Percentiles rank a stretch among this genome's conserved stretches.
Evolutionary conservation across 805 yeast species (phyloP).

Genomic region (Candida namnaoensis): DNA sequence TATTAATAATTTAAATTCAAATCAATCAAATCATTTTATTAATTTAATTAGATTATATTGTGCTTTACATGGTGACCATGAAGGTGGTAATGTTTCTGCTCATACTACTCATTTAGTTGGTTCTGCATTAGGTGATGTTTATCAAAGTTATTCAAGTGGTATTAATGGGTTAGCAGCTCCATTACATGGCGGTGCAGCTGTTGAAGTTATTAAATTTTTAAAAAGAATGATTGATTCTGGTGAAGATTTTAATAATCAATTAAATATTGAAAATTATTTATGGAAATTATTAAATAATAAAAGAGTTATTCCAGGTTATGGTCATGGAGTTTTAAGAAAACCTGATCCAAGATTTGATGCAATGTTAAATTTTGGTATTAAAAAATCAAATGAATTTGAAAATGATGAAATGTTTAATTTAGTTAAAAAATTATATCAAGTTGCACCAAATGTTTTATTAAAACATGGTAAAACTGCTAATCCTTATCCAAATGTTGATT

Average conservation of each 20-base stretch:
- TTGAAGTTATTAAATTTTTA: slow-evolving; percentile 80
- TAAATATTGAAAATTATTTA: slow-evolving; percentile 63
- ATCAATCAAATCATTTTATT: slow-evolving; percentile 55
- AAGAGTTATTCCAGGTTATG: slow-evolving; percentile 85
- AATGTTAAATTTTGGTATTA: slow-evolving; percentile 73
- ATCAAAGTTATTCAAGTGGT: slow-evolving; percentile 73
- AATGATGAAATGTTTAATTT: slow-evolving; percentile 55
- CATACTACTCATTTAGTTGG: slow-evolving; percentile 84
- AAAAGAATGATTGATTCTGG: slow-evolving; percentile 51
- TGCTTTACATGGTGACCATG: slow-evolving; percentile 82
- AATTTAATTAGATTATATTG: slow-evolving; percentile 76
- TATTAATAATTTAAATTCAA: slow-evolving; percentile 16
- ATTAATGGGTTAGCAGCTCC: slow-evolving; percentile 84
- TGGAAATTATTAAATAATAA: slow-evolving; percentile 77
- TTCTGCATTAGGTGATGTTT: slow-evolving; percentile 74
- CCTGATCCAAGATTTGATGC: slow-evolving; percentile 86
- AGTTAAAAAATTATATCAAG: slow-evolving; percentile 69
- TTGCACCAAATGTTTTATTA: slow-evolving; percentile 74
- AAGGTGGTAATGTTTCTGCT: slow-evolving; percentile 86
- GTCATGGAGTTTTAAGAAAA: slow-evolving; percentile 83
- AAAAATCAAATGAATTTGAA: slow-evolving; percentile 63
- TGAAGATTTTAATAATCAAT: slow-evolving; percentile 59
- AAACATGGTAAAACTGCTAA: slow-evolving; percentile 86
- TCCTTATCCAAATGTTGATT: slow-evolving; percentile 91
- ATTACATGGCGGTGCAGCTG: slow-evolving; percentile 82